A percentile compares a stretch with the other conserved stretches of the same genome.
Evolutionary conservation across 192 early-diverging fungal genomes (phyloP).

Genomic region (Linnemannia schmuckeri): DNA sequence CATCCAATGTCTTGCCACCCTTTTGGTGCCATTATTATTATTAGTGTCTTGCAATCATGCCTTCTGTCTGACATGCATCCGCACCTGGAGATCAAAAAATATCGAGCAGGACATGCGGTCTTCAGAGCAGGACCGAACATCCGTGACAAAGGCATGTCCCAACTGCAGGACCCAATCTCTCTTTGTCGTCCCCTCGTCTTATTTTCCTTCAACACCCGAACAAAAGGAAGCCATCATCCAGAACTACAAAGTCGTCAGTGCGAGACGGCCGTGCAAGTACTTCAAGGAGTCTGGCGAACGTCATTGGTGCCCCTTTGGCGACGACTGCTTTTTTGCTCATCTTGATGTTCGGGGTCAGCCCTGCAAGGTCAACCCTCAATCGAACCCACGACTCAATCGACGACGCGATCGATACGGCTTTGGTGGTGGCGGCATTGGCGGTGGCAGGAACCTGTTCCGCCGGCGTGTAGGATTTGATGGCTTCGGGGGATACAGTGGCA

Average conservation of each 20-base stretch:
- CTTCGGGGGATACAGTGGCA: background rate
- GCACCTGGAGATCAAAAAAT: slow-evolving; percentile 51
- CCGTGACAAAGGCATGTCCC: slow-evolving; percentile 53
- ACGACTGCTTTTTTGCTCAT: slow-evolving; percentile 51
- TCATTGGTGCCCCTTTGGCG: slow-evolving; percentile 52
- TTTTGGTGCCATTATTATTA: background rate
- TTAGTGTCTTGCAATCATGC: slow-evolving; percentile 53
- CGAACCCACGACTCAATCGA: slow-evolving; percentile 23
- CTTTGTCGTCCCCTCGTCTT: slow-evolving; percentile 47
- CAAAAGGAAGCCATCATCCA: slow-evolving; percentile 47
- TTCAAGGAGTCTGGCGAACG: slow-evolving; percentile 35
- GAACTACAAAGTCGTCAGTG: slow-evolving; percentile 21
- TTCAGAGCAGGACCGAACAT: slow-evolving; percentile 1
- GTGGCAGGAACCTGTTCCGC: background rate
- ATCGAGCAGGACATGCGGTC: slow-evolving; percentile 17
- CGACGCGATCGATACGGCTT: background rate
- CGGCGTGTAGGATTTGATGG: background rate
- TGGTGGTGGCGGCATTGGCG: background rate
- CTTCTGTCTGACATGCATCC: slow-evolving; percentile 52
- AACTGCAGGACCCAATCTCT: slow-evolving; percentile 51
- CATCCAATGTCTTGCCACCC: background rate
- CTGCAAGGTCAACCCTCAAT: slow-evolving; percentile 36
- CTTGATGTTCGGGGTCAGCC: slow-evolving; percentile 28
- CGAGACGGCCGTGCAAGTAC: slow-evolving; percentile 12
- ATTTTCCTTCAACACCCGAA: slow-evolving; percentile 34